Conservation (phyloP, 225 moss, liverwort and hornwort genomes). For the Polytrichum commune region DNA sequence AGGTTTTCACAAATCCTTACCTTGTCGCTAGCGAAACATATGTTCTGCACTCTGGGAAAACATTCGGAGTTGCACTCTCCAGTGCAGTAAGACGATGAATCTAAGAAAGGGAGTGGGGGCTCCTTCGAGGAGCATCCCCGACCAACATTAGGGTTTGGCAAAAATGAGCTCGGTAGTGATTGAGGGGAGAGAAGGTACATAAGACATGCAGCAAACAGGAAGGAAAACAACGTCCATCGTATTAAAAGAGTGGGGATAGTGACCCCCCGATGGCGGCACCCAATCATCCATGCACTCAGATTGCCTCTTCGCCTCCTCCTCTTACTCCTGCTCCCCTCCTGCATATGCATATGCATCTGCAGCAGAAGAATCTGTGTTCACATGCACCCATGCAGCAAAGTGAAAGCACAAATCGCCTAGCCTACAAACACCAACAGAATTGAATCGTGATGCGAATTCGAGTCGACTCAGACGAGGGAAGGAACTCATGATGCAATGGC, state of each 20-base stretch:
- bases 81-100: conserved; percentile 56
- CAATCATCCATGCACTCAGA: no score
- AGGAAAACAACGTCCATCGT: conserved; percentile 3
- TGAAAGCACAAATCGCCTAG: no score
- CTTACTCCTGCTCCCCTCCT: no score
- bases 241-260: conserved; percentile 3
- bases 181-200: conserved; percentile 18
- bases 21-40: conserved; percentile 77
- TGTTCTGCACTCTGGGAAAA: conserved; percentile 77
- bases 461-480: no score
- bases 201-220: conserved; percentile 15
- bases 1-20: conserved; percentile 27
- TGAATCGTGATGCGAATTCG: no score
- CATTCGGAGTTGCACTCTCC: conserved; percentile 85
- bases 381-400: no score
- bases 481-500: no score
- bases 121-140: conserved; percentile 7
- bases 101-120: conserved; percentile 17
- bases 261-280: no score
- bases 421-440: no score
- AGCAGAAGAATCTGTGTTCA: no score
- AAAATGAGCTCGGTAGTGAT: conserved; percentile 24
- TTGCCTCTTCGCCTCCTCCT: no score
- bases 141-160: background rate
- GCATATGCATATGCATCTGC: no score